Base-by-base conservation (phyloP, 768 basidiomycete species). In the Imleria badia region DNA sequence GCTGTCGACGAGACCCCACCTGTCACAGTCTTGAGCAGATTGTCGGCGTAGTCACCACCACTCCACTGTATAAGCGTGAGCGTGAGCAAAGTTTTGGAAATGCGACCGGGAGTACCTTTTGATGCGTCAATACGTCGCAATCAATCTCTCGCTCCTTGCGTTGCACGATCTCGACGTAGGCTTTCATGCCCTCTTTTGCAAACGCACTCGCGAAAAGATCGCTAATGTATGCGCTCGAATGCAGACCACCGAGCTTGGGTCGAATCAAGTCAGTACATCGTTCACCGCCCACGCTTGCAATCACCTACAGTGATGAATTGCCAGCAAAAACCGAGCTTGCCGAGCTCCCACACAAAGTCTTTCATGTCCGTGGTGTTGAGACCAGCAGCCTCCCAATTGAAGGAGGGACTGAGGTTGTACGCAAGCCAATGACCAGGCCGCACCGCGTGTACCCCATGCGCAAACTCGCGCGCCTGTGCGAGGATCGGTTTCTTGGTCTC, bases 111-210 rank as follows among this genome's bases (percentile, higher is more conserved):
- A 81, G 35, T 64, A 91, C 91, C 82, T 87, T 95, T 72, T 99
- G 97, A 70, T 99, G 97, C 8, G 94, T 98, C 61, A 98, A 84
- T 23, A 98, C 96, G 66, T 99, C 97, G 57, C 91, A 94, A 45
- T 88, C 94, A 48, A 97, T 81, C 62, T 98, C 94, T 46, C 94
- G 83, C 69, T 99, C 97, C 70, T 83, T 88, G 29, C 91, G 79
- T 72, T 99, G 97, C 50, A 99, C 78, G 54, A 98, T 76, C 74
- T 95, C 92, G 58, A 98, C 95, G 68, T 98, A 99, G 2, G 97
- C 97, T 72, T 98, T 94, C 97, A 99, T 99, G 39, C 96, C 97
- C 58, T 96, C 95, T 72, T 86, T 87, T 35, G 93, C 88, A 69
- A 85, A 98, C 48, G 88, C 81, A 62, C 83, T 72, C 5, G 97